Base-by-base conservation (phyloP, 495 filamentous ascomycete species). In the Aspergillus saccharolyticus region DNA sequence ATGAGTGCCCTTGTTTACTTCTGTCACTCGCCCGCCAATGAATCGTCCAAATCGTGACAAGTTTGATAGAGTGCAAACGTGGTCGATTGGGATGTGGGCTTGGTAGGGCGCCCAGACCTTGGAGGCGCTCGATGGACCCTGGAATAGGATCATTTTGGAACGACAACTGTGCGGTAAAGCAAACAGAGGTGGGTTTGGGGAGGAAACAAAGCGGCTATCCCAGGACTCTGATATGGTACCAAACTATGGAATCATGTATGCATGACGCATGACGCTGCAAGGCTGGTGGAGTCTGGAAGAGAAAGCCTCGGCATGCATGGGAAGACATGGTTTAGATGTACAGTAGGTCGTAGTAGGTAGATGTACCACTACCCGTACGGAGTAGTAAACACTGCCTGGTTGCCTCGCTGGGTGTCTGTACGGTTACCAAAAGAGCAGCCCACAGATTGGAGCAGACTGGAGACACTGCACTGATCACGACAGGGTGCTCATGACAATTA, bases 141-240 rank as follows among this genome's bases (percentile, higher is more conserved):
- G 33, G 7, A 39, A 8, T 39, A 15, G 5, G 33, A 39, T 39
- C 12, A n/a, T n/a, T n/a, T n/a, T n/a, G n/a, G n/a, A n/a, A n/a
- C n/a, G 33, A 39, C 14, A 39, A 39, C 33, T 9, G 33, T 8
- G 7, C 2, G 10, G 33, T 10, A 12, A 39, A 39, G 33, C 33
- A 39, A 39, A 39, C 33, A 9, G 33, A 12, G 14, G 33, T 5
- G 6, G 33, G 33, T 39, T 39, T 55, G 43, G 49, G 21, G 14
- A 44, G 44, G 17, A 21, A 46, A 19, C 7, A 50, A 3, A 51
- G 63, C 63, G 63, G 59, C 60, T 65, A 65, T 52, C 44, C 56
- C 56, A 17, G 46, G 44, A 21, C 15, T 46, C 24, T 62, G 59
- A 62, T 65, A 65, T 62, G 63, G 59, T 62, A 62, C 59, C 63